Conservation (phyloP, 345 rosid genomes). For the Anacardium occidentale region DNA sequence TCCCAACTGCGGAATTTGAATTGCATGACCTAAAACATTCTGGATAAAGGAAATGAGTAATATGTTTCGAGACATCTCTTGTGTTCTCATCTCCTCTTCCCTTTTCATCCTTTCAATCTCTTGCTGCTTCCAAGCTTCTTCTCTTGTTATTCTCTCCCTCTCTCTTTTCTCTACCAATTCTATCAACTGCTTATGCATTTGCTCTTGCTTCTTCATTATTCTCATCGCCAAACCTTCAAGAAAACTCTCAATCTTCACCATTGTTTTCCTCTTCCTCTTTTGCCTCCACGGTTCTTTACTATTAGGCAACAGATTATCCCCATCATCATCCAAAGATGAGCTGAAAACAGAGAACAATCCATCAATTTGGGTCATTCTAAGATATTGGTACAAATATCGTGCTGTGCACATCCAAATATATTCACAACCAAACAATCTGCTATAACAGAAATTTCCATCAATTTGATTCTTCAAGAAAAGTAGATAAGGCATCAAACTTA, state of each 20-base stretch:
- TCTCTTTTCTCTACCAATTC: constrained; percentile 69
- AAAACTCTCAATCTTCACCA: constrained; percentile 41
- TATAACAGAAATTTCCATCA: neutral
- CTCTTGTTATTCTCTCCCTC: constrained; percentile 54
- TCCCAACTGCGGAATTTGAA: constrained; percentile 29
- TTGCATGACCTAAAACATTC: constrained; percentile 43
- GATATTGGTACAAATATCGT: no score
- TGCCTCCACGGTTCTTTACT: constrained; percentile 26
- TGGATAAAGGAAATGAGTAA: constrained; percentile 65
- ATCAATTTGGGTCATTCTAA: no score
- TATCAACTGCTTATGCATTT: constrained; percentile 66
- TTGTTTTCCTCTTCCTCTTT: constrained; percentile 56
- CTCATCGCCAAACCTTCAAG: constrained; percentile 51
- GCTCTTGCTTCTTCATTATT: constrained; percentile 77
- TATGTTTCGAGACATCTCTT: constrained; percentile 52
- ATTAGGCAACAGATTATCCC: constrained; percentile 28
- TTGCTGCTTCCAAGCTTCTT: constrained; percentile 79
- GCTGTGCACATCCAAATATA: no score
- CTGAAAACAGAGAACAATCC: constrained; percentile 33
- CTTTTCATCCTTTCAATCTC: constrained; percentile 59
- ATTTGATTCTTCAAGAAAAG: neutral
- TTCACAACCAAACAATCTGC: no score
- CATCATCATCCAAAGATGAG: constrained; percentile 42
- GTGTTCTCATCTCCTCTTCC: constrained; percentile 51
- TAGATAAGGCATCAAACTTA: neutral